Evolutionary conservation across 1,139 yeast species (phyloP).

Genomic region (Lodderomyces beijingensis): DNA sequence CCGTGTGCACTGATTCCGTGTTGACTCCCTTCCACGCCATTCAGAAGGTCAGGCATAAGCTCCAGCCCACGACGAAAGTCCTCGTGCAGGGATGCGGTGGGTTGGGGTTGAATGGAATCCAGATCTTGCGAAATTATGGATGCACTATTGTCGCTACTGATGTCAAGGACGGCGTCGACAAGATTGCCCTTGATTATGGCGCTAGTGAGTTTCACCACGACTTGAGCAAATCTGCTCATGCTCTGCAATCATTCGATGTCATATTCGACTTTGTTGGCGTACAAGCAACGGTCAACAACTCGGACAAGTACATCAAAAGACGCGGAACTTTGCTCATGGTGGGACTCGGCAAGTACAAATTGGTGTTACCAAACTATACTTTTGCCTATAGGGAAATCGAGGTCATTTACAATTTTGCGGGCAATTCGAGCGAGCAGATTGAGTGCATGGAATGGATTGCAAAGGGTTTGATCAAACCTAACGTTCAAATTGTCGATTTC

Average conservation of each 20-base stretch:
- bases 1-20: conserved; percentile 47
- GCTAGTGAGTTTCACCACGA: conserved; percentile 42
- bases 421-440: conserved; percentile 40
- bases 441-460: conserved; percentile 44
- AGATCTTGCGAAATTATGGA: conserved; percentile 39
- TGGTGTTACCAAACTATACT: conserved; percentile 29
- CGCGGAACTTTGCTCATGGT: conserved; percentile 42
- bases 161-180: conserved; percentile 26
- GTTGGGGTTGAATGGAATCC: conserved; percentile 47
- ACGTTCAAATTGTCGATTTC: conserved; percentile 28
- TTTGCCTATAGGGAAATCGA: conserved; percentile 41
- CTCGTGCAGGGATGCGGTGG: conserved; percentile 50
- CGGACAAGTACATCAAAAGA: conserved; percentile 30
- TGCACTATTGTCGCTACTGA: conserved; percentile 40
- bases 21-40: conserved; percentile 51
- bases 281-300: conserved; percentile 31
- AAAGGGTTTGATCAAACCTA: conserved; percentile 38
- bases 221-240: conserved; percentile 23
- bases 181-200: conserved; percentile 32
- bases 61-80: conserved; percentile 36
- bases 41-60: conserved; percentile 28
- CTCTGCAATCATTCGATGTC: conserved; percentile 32
- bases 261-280: conserved; percentile 46
- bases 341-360: conserved; percentile 38
- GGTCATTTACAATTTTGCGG: conserved; percentile 43